Base-by-base conservation (phyloP, 2,329 filamentous ascomycete genomes). In the Aspergillus aculeatinus region DNA sequence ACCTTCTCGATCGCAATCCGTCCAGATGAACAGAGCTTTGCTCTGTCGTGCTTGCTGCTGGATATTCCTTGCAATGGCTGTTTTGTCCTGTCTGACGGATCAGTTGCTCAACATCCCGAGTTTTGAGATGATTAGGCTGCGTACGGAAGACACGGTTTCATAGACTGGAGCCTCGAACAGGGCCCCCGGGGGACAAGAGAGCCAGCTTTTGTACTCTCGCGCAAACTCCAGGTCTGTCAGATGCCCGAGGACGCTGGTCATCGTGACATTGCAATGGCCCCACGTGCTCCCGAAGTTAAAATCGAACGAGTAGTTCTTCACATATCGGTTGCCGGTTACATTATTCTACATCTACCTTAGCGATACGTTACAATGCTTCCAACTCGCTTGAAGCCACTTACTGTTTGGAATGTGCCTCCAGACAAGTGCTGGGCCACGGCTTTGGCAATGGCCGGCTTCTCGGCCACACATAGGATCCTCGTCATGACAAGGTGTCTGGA, bases 1-100 rank as follows among this genome's bases (percentile, higher is more conserved):
- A 39, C 95, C 95, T 81, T 99, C 95, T 58, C 93, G 87, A 81
- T 99, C 95, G 76, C 95, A 98, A 82, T 99, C 95, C 0, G 95
- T 99, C 95, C 95, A 99, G 68, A 99, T 97, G 75, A 96, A 94
- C 33, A 99, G 82, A 12, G 88, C 86, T 58, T 83, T 85, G n/a
- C 87, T 83, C 72, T 85, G 84, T 61, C 84, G 84, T 19, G 95
- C 94, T 74, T 96, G 89, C 1, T 84, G 80, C 67, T 89, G 85
- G 69, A 99, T 95, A 71, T 99, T 99, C 33, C 87, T 83, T 10
- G 93, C 92, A 63, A 99, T 89, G 1, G 83, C 79, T 68, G 88
- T 88, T 72, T 93, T 96, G 70, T 93, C 88, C 86, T 93, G 65
- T 53, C 54, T 5, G 14, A 9, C 5, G 6, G 39, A 16, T 44